A percentile compares a stretch with the other conserved stretches of the same genome.
These are phyloP conservation scores for Thraustochytrium sp. DNA, from an alignment of 352 stramenopile species.

Conservation along the genomic window DNA sequence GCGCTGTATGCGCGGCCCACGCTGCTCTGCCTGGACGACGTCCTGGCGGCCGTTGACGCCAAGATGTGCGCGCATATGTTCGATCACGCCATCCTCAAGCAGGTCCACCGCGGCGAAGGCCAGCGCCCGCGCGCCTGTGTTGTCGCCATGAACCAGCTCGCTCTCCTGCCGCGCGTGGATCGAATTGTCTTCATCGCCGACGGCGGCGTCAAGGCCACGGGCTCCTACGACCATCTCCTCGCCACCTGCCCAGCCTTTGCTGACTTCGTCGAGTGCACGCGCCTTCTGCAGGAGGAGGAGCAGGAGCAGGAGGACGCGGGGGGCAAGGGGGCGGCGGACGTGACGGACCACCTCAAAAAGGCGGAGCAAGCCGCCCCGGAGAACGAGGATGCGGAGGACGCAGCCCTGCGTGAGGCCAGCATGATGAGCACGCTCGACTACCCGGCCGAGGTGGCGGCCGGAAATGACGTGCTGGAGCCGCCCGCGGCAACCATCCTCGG, in stretches of 20 bases:
- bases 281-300: background rate
- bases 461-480: no score
- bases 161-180: conserved; percentile 58
- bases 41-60: conserved; percentile 65
- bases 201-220: conserved; percentile 41
- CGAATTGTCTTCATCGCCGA: conserved; percentile 46
- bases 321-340: no score
- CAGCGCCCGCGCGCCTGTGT: conserved; percentile 52
- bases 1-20: conserved; percentile 51
- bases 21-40: conserved; percentile 63
- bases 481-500: background rate
- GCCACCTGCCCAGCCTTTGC: background rate
- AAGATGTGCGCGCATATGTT: conserved; percentile 43
- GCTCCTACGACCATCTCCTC: conserved; percentile 55
- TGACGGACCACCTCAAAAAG: no score
- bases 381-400: no score
- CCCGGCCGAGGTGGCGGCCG: no score
- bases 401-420: no score
- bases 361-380: no score
- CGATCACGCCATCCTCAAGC: background rate
- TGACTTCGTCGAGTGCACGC: conserved; percentile 26
- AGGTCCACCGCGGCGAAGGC: background rate
- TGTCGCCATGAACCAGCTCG: conserved; percentile 64
- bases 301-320: no score
- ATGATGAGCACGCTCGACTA: no score